phyloP scores from a whole-genome alignment of 192 early-diverging fungal genomes.

The Gorgonomyces haynaldii region DNA sequence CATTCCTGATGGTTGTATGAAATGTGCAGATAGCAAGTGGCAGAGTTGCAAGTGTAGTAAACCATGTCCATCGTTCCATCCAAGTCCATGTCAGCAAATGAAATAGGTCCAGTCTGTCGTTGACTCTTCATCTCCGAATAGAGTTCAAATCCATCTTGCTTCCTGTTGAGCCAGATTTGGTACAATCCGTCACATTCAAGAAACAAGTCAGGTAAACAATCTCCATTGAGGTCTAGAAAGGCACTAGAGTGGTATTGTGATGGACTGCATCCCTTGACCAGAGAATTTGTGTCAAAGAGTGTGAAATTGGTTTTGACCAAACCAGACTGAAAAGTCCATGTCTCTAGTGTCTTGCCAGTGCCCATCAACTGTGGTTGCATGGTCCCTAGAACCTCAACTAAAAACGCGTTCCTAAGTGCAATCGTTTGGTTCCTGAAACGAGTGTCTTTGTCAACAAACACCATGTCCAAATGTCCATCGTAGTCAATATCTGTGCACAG shows the following conservation, averaged over 20 bases:
- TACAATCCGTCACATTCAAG: constrained; percentile 45
- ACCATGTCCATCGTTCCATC: constrained; percentile 81
- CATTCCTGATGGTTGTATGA: constrained; percentile 75
- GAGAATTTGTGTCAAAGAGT: too few relatives aligned
- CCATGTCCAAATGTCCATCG: too few relatives aligned
- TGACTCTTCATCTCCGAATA: constrained; percentile 51
- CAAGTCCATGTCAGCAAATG: constrained; percentile 81
- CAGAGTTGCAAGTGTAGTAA: constrained; percentile 49
- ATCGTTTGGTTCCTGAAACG: too few relatives aligned
- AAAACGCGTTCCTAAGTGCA: too few relatives aligned
- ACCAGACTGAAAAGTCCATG: too few relatives aligned
- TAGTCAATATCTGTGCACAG: too few relatives aligned
- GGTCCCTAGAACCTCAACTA: too few relatives aligned
- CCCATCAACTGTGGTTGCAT: too few relatives aligned
- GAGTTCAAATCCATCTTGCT: constrained; percentile 52
- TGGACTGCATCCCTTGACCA: too few relatives aligned
- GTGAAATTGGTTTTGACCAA: too few relatives aligned
- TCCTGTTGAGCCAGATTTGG: constrained; percentile 67
- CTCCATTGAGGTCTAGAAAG: constrained; percentile 85
- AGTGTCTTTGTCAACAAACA: too few relatives aligned
- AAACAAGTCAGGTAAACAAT: constrained; percentile 64
- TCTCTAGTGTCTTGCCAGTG: too few relatives aligned
- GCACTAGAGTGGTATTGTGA: constrained; percentile 92
- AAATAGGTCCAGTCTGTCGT: constrained; percentile 54
- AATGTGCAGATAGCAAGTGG: constrained; percentile 55